Base-by-base conservation (phyloP, 768 basidiomycete species). In the Tricholoma saponaceum region DNA sequence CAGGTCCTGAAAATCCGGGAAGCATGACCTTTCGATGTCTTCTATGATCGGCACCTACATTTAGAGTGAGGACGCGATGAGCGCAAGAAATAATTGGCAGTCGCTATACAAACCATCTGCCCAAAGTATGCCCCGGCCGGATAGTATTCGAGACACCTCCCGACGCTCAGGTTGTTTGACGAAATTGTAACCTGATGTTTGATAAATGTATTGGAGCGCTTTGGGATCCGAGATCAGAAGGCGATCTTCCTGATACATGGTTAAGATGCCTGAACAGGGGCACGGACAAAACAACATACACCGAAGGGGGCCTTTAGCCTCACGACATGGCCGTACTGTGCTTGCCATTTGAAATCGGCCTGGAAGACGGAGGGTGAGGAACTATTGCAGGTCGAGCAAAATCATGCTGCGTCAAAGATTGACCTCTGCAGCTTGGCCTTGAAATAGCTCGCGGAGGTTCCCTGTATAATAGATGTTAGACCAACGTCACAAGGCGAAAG, bases 181-280 rank as follows among this genome's bases (percentile, higher is more conserved):
- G 57, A 75, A 83, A 23, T 69, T 68, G 56, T 82, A 79, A 2
- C 70, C 76, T 2, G 75, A 70, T 1, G 76, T 76, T 26, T 74
- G 72, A 58, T 76, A 74, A 35, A 82, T 76, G 57, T 76, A 73
- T 49, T 77, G 74, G 28, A 78, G 67, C 3, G 79, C 80, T 60
- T 83, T 82, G 4, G 79, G 74, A 63, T 83, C 81, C 5, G 77
- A 67, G 3, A 82, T 61, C 32, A 80, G 62, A 16, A 82, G 74
- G 25, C 74, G 69, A 55, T 81, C 74, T 60, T 73, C 74, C 80
- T 80, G 54, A 14, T 37, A 32, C 33, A 51, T 46, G 20, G 12
- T 55, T 33, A 53, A 35, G 46, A 47, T 20, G 41, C 62, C 14
- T 49, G n/a, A 59, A 28, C n/a, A 13, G 49, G 28, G 22, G 7